A percentile compares a stretch with the other conserved stretches of the same genome.
These are phyloP conservation scores for Sporothrix humicola DNA, from an alignment of 2,329 filamentous ascomycete species.

Conservation along the genomic window DNA sequence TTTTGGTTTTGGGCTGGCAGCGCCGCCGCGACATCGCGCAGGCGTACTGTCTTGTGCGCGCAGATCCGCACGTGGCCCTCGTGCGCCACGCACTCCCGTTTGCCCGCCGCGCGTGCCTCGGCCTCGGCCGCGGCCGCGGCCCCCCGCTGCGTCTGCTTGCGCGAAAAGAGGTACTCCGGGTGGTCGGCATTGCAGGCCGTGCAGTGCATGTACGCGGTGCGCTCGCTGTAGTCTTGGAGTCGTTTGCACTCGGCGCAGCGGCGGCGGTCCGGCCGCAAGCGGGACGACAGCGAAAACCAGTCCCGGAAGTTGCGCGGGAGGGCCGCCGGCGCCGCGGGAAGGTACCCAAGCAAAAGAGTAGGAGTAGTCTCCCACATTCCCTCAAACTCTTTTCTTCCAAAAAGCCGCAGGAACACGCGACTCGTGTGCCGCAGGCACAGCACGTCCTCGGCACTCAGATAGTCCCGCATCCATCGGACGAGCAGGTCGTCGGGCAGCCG, in stretches of 20 bases:
- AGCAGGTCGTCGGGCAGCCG: conserved; percentile 31
- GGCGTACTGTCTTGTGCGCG: conserved; percentile 12
- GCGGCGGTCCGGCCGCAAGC: background rate
- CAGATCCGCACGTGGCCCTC: conserved; percentile 15
- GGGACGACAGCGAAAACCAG: no score
- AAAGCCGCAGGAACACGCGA: conserved; percentile 10
- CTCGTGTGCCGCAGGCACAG: conserved; percentile 5
- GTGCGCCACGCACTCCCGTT: background rate
- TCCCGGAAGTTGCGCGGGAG: background rate
- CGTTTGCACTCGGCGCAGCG: background rate
- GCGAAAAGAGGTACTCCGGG: background rate
- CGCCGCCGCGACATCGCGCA: background rate
- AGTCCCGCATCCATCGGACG: conserved; percentile 18
- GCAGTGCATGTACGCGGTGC: conserved; percentile 1
- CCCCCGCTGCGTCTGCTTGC: background rate
- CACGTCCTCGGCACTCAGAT: background rate
- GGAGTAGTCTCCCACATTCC: no score
- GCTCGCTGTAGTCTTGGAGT: background rate
- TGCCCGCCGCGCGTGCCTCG: background rate
- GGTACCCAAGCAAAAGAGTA: no score
- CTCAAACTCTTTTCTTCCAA: background rate
- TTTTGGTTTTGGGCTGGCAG: background rate
- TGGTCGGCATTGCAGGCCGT: conserved; percentile 1
- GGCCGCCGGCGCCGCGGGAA: background rate
- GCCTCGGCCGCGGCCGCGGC: background rate